phyloP scores from a whole-genome alignment of 305 asterid species.

The Solanum hybrid region DNA sequence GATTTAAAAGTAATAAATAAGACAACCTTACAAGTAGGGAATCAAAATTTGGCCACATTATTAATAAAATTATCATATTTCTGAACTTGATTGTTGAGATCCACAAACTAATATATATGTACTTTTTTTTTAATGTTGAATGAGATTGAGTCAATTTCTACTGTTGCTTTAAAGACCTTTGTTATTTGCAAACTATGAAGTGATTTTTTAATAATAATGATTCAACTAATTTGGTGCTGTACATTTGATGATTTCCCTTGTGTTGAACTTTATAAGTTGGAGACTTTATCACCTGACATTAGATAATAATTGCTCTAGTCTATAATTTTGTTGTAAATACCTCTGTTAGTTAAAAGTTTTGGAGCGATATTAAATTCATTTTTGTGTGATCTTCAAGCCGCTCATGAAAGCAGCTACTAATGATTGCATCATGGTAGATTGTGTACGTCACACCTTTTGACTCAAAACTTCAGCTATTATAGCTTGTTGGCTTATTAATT shows the following conservation, averaged over 20 bases:
- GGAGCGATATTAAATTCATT: background rate
- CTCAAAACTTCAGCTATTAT: background rate
- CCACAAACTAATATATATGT: background rate
- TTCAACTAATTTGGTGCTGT: background rate
- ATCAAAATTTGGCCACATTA: background rate
- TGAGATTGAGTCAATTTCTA: background rate
- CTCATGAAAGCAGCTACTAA: rapidly evolving
- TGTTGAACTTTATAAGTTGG: background rate
- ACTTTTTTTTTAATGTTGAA: background rate
- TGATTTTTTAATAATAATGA: background rate
- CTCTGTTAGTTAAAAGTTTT: no score
- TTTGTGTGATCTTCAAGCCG: background rate
- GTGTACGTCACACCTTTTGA: background rate
- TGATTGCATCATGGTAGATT: background rate
- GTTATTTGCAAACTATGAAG: background rate
- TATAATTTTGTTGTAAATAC: background rate
- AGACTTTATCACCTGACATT: background rate
- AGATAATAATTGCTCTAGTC: background rate
- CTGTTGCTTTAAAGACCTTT: background rate
- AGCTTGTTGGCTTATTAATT: background rate
- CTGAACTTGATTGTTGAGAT: background rate
- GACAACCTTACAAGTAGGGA: background rate
- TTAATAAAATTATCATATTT: background rate
- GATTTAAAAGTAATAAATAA: background rate
- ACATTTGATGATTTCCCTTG: background rate